Conservation (phyloP, 202 grass and related monocot genomes). For the Panicum hallii region DNA sequence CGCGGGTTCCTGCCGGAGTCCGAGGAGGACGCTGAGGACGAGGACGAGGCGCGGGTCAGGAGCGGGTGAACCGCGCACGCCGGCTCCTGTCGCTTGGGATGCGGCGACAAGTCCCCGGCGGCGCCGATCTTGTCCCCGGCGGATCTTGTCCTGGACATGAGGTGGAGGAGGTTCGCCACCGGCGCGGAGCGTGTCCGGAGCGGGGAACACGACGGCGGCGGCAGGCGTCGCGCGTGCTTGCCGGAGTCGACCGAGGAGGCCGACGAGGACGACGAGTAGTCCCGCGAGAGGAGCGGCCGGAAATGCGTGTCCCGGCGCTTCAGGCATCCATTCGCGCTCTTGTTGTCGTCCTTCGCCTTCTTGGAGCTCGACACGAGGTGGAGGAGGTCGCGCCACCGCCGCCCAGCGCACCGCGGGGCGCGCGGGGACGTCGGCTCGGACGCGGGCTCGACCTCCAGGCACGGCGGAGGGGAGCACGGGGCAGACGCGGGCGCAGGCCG, state of each 20-base stretch:
- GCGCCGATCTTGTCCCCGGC: conserved; percentile 21
- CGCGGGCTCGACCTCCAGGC: conserved; percentile 9
- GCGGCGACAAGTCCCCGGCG: background rate
- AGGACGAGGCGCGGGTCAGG: conserved; percentile 52
- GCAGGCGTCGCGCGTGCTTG: conserved; percentile 28
- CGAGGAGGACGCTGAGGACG: conserved; percentile 61
- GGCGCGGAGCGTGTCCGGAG: conserved; percentile 45
- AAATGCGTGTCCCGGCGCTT: conserved; percentile 6
- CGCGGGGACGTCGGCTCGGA: conserved; percentile 53
- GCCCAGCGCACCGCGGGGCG: conserved; percentile 58
- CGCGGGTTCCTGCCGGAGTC: conserved; percentile 50
- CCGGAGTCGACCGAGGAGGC: conserved; percentile 40
- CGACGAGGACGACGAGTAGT: conserved; percentile 41
- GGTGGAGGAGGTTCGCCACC: conserved; percentile 58
- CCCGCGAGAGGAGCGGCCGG: conserved; percentile 50
- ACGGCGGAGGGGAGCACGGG: conserved; percentile 26
- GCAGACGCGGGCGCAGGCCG: background rate
- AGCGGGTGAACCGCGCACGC: conserved; percentile 14
- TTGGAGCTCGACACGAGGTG: conserved; percentile 41
- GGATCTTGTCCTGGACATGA: conserved; percentile 42
- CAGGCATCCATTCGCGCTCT: background rate
- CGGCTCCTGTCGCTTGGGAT: background rate
- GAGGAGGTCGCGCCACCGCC: conserved; percentile 64
- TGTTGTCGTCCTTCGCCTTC: conserved; percentile 9
- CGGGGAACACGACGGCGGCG: conserved; percentile 36